phyloP scores from a whole-genome alignment of 805 yeast genomes.

The Hanseniaspora clermontiae region DNA sequence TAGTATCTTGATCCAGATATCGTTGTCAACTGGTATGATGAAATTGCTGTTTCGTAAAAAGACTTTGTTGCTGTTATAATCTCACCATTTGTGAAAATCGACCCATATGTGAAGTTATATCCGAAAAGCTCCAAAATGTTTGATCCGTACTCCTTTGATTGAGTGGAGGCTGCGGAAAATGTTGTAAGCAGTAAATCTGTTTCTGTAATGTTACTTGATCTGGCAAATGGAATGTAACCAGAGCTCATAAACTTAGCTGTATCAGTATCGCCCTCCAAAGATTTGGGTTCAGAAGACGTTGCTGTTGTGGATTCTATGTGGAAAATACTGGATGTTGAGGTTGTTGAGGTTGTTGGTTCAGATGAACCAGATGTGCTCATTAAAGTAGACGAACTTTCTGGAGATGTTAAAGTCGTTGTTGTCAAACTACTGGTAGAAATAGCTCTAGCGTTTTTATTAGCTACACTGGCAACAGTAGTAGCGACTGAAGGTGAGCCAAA shows the following conservation, averaged over 20 bases:
- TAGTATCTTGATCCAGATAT: neutral
- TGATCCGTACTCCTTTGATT: constrained; percentile 15
- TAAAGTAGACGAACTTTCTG: neutral
- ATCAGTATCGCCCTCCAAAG: neutral
- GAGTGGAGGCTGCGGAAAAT: constrained; percentile 7
- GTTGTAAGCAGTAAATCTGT: constrained; percentile 5
- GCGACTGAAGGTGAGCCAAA: neutral
- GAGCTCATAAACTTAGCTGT: constrained; percentile 24
- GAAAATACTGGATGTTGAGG: neutral
- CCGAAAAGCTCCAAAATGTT: constrained; percentile 14
- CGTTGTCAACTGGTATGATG: constrained; percentile 11
- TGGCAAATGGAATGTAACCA: constrained; percentile 42
- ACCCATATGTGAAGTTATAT: constrained; percentile 18
- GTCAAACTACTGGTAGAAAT: too few relatives aligned
- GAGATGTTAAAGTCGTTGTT: too few relatives aligned
- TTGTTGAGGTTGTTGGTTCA: neutral
- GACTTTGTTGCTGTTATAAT: constrained; percentile 24
- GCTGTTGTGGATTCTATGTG: neutral
- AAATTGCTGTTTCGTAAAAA: constrained; percentile 23
- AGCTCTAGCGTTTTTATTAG: neutral
- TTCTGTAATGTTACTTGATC: constrained; percentile 22
- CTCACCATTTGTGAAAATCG: constrained; percentile 25
- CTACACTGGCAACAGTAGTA: neutral
- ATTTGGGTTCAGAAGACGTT: neutral
- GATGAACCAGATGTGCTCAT: too few relatives aligned